phyloP scores from a whole-genome alignment of 1,284 basidiomycete genomes.

The Ganoderma boninense region DNA sequence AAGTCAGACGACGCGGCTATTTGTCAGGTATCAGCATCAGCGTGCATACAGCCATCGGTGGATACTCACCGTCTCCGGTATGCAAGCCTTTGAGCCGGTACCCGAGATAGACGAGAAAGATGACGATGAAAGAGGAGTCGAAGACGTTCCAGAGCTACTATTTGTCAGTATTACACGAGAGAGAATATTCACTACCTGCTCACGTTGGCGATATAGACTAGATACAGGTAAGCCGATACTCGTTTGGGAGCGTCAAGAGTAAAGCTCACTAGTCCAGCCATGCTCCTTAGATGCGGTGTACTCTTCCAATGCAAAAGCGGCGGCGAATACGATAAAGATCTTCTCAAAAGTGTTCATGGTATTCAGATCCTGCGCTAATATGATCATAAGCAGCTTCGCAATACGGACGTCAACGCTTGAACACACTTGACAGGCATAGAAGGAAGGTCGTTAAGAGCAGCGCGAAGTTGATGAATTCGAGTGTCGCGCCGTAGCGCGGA shows the following conservation, averaged over 20 bases:
- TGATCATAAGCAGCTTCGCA: slow-evolving; percentile 5
- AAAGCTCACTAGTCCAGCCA: slow-evolving; percentile 81
- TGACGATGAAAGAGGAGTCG: slow-evolving; percentile 78
- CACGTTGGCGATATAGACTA: slow-evolving; percentile 87
- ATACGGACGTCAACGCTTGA: not conserved
- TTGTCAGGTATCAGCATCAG: not conserved
- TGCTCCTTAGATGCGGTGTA: slow-evolving; percentile 84
- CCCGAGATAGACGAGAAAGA: slow-evolving; percentile 76
- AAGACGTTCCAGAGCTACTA: slow-evolving; percentile 87
- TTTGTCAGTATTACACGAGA: not conserved
- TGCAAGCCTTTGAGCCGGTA: slow-evolving; percentile 74
- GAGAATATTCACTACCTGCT: not conserved
- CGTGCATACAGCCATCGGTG: not conserved
- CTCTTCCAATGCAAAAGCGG: slow-evolving; percentile 83
- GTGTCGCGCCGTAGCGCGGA: slow-evolving; percentile 79
- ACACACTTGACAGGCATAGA: slow-evolving; percentile 72
- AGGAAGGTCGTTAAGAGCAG: slow-evolving; percentile 75
- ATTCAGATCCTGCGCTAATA: slow-evolving; percentile 62
- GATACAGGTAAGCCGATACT: not conserved
- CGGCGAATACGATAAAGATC: slow-evolving; percentile 77
- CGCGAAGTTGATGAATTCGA: slow-evolving; percentile 83
- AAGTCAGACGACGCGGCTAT: slow-evolving; percentile 68
- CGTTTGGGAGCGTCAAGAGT: not conserved
- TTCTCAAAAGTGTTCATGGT: slow-evolving; percentile 69
- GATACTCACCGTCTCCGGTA: slow-evolving; percentile 56